phyloP scores from a whole-genome alignment of 2,329 filamentous ascomycete genomes.

The Raffaelea ambrosiae region DNA sequence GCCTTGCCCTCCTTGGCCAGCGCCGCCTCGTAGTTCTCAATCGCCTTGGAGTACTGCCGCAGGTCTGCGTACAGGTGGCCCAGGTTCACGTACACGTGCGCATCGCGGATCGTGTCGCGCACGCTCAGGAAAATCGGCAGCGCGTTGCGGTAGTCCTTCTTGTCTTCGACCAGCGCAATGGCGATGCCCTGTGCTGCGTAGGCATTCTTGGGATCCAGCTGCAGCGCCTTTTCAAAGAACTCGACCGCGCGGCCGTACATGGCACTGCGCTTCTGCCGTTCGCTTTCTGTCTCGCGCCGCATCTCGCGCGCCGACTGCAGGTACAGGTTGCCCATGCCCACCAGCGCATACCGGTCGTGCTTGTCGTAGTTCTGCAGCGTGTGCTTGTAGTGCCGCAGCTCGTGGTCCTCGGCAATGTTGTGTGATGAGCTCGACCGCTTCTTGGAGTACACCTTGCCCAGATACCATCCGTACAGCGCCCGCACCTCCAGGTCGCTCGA shows the following conservation, averaged over 20 bases:
- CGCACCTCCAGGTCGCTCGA: slow-evolving; percentile 84
- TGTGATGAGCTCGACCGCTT: slow-evolving; percentile 64
- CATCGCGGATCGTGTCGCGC: slow-evolving; percentile 80
- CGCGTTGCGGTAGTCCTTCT: slow-evolving; percentile 75
- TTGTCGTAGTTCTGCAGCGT: slow-evolving; percentile 92
- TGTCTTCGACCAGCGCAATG: slow-evolving; percentile 89
- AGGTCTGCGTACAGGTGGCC: slow-evolving; percentile 89
- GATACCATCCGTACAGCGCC: slow-evolving; percentile 89
- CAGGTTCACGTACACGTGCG: slow-evolving; percentile 84
- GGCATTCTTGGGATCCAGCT: slow-evolving; percentile 89
- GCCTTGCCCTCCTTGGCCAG: slow-evolving; percentile 66
- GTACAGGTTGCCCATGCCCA: slow-evolving; percentile 93
- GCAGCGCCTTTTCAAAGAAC: slow-evolving; percentile 95
- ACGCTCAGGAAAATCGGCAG: slow-evolving; percentile 85
- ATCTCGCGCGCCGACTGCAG: slow-evolving; percentile 85
- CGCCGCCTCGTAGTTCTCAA: slow-evolving; percentile 89
- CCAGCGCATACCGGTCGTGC: slow-evolving; percentile 93
- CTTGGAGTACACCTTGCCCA: slow-evolving; percentile 71
- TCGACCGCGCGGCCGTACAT: slow-evolving; percentile 89
- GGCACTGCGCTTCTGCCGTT: slow-evolving; percentile 82
- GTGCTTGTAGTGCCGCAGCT: slow-evolving; percentile 93
- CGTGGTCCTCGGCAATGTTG: slow-evolving; percentile 80
- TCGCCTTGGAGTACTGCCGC: slow-evolving; percentile 81
- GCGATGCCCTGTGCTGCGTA: slow-evolving; percentile 94
- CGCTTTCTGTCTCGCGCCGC: slow-evolving; percentile 79